Evolutionary conservation across 1,139 yeast species (phyloP), one percentile per base, ranked within the genome.

Genomic region (Debaryomyces robertsiae): DNA sequence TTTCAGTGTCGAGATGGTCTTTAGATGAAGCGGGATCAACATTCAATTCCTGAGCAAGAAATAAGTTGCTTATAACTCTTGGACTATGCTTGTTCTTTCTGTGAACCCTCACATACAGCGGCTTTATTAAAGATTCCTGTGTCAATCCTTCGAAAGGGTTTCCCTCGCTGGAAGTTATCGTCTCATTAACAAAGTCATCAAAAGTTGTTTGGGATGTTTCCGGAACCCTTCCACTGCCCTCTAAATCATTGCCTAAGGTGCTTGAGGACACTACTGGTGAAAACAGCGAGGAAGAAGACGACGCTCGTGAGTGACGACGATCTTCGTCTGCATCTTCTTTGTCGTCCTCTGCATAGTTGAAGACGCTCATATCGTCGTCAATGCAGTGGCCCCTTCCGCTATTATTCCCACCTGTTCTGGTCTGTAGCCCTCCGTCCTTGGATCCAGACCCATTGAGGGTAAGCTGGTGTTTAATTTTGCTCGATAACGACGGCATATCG

Each of bases 31-130:
- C 16, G 45, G 16, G 13, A 19, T 36, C 39, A 13, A 55, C 57
- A 42, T 71, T 68, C 45, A 90, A 65, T 60, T 89, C 95, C 60
- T 90, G 97, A 1, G 96, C 95, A 32, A 89, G 64, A 50, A 90
- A 88, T 36, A 89, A 58, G 44, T 84, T 67, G 49, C 77, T 77
- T 45, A 82, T 65, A 30, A 66, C 58, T 27, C 63, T 65, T 2
- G 80, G 73, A 35, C 79, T 67, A 38, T 62, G 63, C 42, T 67
- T 70, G 44, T 73, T 67, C 44, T 69, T 73, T 46, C 72, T 69
- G 45, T 69, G 67, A 3, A 73, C 61, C 52, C 73, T 77, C 36
- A 81, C 63, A 53, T 82, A 79, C 45, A 73, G 76, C 6, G 90
- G 86, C 29, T 73, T 65, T 27, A 60, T 58, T 39, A 79, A 58